A percentile compares a stretch with the other conserved stretches of the same genome.
Evolutionary conservation across 1,284 basidiomycete genomes (phyloP).

Genomic region (Trametes polyzona): DNA sequence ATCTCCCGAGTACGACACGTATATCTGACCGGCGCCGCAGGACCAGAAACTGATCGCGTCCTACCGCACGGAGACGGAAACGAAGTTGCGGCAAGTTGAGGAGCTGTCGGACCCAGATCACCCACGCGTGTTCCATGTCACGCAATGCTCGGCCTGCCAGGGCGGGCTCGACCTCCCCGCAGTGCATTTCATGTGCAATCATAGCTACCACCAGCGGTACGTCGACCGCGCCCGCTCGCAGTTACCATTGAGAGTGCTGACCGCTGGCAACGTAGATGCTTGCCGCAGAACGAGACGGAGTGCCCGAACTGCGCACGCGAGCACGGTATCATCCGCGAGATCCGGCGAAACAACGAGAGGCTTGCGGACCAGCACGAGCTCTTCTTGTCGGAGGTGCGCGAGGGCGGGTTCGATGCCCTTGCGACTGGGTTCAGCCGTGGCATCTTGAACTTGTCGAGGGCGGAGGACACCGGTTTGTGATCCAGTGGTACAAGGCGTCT

Average conservation of each 20-base stretch:
- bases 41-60: constrained; percentile 85
- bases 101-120: constrained; percentile 78
- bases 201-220: constrained; percentile 4
- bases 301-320: constrained; percentile 88
- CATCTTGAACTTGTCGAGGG: constrained; percentile 52
- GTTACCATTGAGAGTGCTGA: too few relatives aligned
- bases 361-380: constrained; percentile 86
- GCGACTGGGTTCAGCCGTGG: constrained; percentile 83
- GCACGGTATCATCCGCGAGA: constrained; percentile 89
- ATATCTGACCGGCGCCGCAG: constrained; percentile 43
- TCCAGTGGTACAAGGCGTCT: neutral
- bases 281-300: constrained; percentile 84
- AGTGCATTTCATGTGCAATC: constrained; percentile 63
- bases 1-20: neutral
- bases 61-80: constrained; percentile 84
- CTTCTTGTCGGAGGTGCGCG: constrained; percentile 86
- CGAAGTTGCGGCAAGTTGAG: constrained; percentile 81
- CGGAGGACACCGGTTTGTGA: constrained; percentile 29
- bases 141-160: constrained; percentile 86
- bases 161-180: constrained; percentile 91
- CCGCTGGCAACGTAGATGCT: too few relatives aligned
- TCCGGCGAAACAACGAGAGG: constrained; percentile 81
- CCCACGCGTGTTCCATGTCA: constrained; percentile 92
- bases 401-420: constrained; percentile 82
- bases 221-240: neutral